Conservation (phyloP, 176 grass and related monocot species). For the Ananas comosus region DNA sequence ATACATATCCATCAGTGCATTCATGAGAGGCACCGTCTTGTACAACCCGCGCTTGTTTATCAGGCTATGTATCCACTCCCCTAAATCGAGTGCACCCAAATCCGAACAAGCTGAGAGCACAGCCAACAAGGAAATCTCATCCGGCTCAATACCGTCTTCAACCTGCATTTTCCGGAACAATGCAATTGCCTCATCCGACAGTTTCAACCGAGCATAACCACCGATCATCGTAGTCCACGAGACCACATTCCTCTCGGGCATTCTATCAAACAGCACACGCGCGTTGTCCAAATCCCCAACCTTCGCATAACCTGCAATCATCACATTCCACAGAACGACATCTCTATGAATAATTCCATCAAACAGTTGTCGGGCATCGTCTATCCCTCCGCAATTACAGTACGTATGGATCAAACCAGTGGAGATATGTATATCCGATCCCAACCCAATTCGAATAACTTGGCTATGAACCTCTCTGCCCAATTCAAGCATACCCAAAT, state of each 20-base stretch:
- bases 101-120: conserved; percentile 57
- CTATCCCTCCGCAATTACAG: conserved; percentile 26
- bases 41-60: conserved; percentile 27
- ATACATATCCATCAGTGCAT: conserved; percentile 76
- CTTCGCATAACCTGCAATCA: conserved; percentile 42
- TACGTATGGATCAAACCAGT: conserved; percentile 42
- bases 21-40: conserved; percentile 41
- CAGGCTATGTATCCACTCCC: conserved; percentile 59
- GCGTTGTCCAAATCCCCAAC: conserved; percentile 30
- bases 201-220: conserved; percentile 38
- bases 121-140: conserved; percentile 50
- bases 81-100: conserved; percentile 59
- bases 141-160: conserved; percentile 47
- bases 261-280: conserved; percentile 44
- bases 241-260: conserved; percentile 54
- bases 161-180: conserved; percentile 74
- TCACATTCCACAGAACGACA: conserved; percentile 54
- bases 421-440: conserved; percentile 29
- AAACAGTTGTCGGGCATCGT: conserved; percentile 40
- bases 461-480: conserved; percentile 29
- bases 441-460: conserved; percentile 27
- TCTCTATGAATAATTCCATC: conserved; percentile 42
- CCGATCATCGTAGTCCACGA: conserved; percentile 62
- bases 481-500: conserved; percentile 20
- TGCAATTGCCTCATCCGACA: conserved; percentile 38